Evolutionary conservation across 2,329 filamentous ascomycete species (phyloP), one percentile per base, ranked within the genome.

Genomic region (Alternaria infectoria): DNA sequence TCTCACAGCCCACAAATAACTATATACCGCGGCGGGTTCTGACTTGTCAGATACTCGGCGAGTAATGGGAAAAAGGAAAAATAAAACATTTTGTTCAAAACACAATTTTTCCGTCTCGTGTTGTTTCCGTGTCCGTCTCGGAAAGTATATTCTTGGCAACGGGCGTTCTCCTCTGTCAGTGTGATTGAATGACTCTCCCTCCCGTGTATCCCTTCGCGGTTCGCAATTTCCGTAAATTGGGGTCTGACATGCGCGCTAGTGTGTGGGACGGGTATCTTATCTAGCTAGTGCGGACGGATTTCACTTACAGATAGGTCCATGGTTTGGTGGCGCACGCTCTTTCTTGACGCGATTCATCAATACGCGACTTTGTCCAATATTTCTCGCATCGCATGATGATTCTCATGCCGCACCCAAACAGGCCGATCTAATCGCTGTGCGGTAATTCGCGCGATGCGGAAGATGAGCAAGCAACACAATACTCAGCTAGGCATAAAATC

Each of bases 21-120:
- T 40, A 40, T 40, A 40, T 40, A 17, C n/a, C 36, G 36, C 36
- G 36, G 36, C 36, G 36, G 36, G 36, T 40, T 40, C 36, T 40
- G 36, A 40, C 36, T 60, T 44, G 52, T 55, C 45, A 54, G 59
- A 26, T 51, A 19, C 46, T 40, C 45, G 19, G 46, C 60, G 57
- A 52, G 52, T 44, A 30, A 50, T 57, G 65, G 62, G 63, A 63
- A 54, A 65, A 67, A 66, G 65, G 57, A 62, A 40, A 40, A 40
- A 65, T 44, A 32, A 59, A 40, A 58, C 55, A 52, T 45, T 25
- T 59, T 52, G 44, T 59, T 15, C 44, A 51, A 51, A 26, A 26
- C 36, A 13, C 32, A 17, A 19, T 51, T 32, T 44, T 40, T 40
- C 36, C 36, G 15, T 40, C 32, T n/a, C 32, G 30, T 32, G 2